Evolutionary conservation across 179 eudicot species (phyloP).

Genomic region (Corrigiola litoralis): DNA sequence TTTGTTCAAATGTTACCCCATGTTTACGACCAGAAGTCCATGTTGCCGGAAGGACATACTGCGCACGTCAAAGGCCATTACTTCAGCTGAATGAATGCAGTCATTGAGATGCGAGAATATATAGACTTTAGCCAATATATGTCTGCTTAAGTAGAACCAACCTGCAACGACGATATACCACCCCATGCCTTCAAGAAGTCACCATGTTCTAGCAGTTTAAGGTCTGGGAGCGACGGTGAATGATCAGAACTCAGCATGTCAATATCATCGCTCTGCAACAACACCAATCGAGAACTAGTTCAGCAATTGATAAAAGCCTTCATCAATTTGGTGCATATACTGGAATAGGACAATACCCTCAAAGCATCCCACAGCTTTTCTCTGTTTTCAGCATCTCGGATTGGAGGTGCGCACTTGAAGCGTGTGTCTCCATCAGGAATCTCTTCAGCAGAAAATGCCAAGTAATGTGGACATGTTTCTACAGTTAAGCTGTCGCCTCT

Average conservation of each 20-base stretch:
- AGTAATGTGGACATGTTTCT: constrained; percentile 95
- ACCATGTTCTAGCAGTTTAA: constrained; percentile 70
- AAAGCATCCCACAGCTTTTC: constrained; percentile 84
- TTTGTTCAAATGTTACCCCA: constrained; percentile 74
- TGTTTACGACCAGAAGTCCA: constrained; percentile 83
- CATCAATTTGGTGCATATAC: not conserved
- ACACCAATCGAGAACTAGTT: constrained; percentile 6
- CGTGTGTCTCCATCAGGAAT: constrained; percentile 94
- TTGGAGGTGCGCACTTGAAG: constrained; percentile 94
- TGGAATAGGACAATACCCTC: constrained; percentile 41
- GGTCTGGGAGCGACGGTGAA: constrained; percentile 79
- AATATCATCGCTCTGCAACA: constrained; percentile 68
- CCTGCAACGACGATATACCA: constrained; percentile 97
- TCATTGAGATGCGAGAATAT: not conserved
- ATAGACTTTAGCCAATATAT: no score
- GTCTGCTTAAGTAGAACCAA: constrained; percentile 30
- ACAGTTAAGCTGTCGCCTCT: constrained; percentile 88
- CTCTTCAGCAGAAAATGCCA: constrained; percentile 90
- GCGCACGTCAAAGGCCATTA: constrained; percentile 12
- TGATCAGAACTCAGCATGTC: constrained; percentile 99
- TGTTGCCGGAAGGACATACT: constrained; percentile 93
- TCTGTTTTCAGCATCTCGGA: constrained; percentile 76
- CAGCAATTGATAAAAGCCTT: not conserved
- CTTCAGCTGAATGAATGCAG: not conserved
- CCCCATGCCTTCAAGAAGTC: constrained; percentile 98